Percentiles rank a stretch among this genome's conserved stretches.
Evolutionary conservation across 1,284 basidiomycete species (phyloP).

Genomic region (Ustilago curta): DNA sequence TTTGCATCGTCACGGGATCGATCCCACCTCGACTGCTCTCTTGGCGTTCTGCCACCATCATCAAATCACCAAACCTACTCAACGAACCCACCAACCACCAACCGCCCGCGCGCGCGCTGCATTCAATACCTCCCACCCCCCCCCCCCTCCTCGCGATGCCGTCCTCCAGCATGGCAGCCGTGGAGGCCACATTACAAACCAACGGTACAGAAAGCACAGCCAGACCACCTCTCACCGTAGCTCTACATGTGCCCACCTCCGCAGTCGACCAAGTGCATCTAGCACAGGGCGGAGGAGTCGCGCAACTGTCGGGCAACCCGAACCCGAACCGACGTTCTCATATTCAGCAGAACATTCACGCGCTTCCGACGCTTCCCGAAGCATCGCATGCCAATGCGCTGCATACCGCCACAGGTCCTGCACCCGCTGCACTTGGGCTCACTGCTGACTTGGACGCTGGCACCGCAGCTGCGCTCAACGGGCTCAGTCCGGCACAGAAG

Average conservation of each 20-base stretch:
- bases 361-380: constrained; percentile 62
- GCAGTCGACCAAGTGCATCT: constrained; percentile 28
- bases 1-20: too few species aligned
- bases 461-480: constrained; percentile 49
- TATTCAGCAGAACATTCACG: constrained; percentile 38
- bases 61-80: too few species aligned
- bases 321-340: constrained; percentile 50
- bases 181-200: constrained; percentile 44
- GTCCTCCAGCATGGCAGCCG: constrained; percentile 49
- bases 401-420: constrained; percentile 54
- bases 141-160: constrained; percentile 28
- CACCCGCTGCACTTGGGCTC: constrained; percentile 51
- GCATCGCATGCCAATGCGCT: constrained; percentile 66
- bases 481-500: constrained; percentile 53
- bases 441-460: constrained; percentile 42
- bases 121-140: background rate
- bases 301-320: constrained; percentile 36
- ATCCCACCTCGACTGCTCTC: too few species aligned
- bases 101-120: too few species aligned
- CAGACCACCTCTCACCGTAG: constrained; percentile 39
- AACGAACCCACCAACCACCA: too few species aligned
- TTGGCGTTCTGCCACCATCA: too few species aligned
- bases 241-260: constrained; percentile 42
- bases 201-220: constrained; percentile 17
- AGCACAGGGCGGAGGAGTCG: constrained; percentile 15